phyloP scores from a whole-genome alignment of 2,329 filamentous ascomycete species.

The Pseudogymnoascus destructans region DNA sequence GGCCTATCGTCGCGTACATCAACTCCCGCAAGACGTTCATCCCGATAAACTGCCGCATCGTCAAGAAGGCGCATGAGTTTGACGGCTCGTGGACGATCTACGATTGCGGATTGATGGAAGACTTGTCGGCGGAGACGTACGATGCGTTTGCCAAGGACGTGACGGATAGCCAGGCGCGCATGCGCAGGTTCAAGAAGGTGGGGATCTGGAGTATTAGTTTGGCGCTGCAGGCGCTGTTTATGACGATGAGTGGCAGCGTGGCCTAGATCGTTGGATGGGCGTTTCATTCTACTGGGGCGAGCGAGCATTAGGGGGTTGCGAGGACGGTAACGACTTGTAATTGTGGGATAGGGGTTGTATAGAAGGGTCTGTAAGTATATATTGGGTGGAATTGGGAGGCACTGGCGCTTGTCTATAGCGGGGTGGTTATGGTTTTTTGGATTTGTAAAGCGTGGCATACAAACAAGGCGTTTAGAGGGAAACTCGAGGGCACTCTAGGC shows the following conservation, averaged over 20 bases:
- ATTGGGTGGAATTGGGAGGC: not conserved
- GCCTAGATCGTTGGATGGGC: slow-evolving; percentile 28
- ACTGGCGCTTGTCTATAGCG: not conserved
- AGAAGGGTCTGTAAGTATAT: not conserved
- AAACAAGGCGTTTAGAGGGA: not conserved
- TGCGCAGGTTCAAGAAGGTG: slow-evolving; percentile 83
- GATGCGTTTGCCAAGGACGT: slow-evolving; percentile 88
- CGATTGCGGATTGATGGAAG: slow-evolving; percentile 87
- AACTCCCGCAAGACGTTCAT: slow-evolving; percentile 93
- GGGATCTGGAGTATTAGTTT: slow-evolving; percentile 92
- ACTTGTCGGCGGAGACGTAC: slow-evolving; percentile 86
- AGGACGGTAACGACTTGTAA: not conserved
- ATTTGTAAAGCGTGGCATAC: slow-evolving; percentile 2
- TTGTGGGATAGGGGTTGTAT: not conserved
- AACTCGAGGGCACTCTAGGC: not conserved
- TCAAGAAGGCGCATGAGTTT: slow-evolving; percentile 80
- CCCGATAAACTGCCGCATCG: slow-evolving; percentile 84
- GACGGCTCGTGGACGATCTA: slow-evolving; percentile 92
- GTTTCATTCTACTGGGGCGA: not conserved
- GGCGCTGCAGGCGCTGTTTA: slow-evolving; percentile 83
- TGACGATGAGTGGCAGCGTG: slow-evolving; percentile 81
- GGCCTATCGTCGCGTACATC: slow-evolving; percentile 96
- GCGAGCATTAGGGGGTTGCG: not conserved
- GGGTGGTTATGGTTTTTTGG: not conserved
- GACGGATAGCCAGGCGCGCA: slow-evolving; percentile 73